Base-by-base conservation (phyloP, 139 green algal species). In the Coelastrella sp. region DNA sequence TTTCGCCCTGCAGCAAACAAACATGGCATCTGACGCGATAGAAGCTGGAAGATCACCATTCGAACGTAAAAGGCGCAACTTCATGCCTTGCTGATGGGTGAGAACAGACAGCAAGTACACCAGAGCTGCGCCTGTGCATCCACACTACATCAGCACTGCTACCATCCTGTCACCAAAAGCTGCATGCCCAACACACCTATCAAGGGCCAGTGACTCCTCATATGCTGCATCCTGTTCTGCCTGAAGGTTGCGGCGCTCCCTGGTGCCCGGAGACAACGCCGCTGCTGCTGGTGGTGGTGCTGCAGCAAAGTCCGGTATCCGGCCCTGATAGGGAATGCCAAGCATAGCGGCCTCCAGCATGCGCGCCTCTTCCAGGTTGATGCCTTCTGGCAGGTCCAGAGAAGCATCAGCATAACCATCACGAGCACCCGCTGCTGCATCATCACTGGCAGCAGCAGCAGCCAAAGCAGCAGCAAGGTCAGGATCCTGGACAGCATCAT, bases 271-370 rank as follows among this genome's bases (percentile, higher is more conserved):
- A 50, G 66, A 85, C 32, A 79, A 73, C 23, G 59, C 41, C 30
- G 74, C 60, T 25, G 87, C 23, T 21, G 25, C 51, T 30, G 21
- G 9, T 3, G 23, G 35, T 45, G 48, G 37, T 59, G 84, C 51
- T 6, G n/a, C 34, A 38, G 23, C 64, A 74, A 85, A 88, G 81
- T 86, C 75, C 13, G 91, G 89, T 32, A 95, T 84, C 53, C 87
- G 87, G 5, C 90, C 91, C 60, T 92, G 71, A 69, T 96, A 98
- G 0, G 92, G 91, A 5, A 96, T 87, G 30, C 93, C 94, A 80
- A 96, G 88, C 92, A 96, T 93, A 25, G 92, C 93, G 30, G 93
- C 93, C 80, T 98, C 94, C 80, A 98, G 84, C 94, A 97, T 96
- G 51, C 89, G 86, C 0, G 94, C 91, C 89, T 98, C 94, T 85